phyloP scores from a whole-genome alignment of 73 alveolate genomes.

The Paramecium tetraurelia region DNA sequence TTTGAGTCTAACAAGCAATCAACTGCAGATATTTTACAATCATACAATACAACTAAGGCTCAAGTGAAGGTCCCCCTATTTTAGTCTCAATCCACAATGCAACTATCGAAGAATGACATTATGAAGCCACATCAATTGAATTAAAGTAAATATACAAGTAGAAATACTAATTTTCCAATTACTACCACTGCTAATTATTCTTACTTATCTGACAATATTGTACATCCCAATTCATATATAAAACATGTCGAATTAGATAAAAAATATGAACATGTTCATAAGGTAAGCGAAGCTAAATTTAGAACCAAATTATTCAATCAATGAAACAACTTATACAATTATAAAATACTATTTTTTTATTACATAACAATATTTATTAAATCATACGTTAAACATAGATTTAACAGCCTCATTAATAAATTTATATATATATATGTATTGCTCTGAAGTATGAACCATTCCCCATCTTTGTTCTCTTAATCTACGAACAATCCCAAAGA shows the following conservation, averaged over 20 bases:
- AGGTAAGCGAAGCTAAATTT: background rate
- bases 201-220: background rate
- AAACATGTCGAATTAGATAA: background rate
- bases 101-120: background rate
- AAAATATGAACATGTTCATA: background rate
- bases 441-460: slow-evolving; percentile 84
- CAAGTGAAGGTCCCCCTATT: background rate
- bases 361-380: background rate
- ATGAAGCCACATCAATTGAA: background rate
- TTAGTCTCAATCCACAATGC: background rate
- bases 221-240: background rate
- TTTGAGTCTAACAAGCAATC: background rate
- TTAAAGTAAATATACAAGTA: background rate
- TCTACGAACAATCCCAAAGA: slow-evolving; percentile 92
- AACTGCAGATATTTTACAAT: background rate
- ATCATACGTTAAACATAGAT: background rate
- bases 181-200: background rate
- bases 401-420: slow-evolving; percentile 65
- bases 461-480: slow-evolving; percentile 94
- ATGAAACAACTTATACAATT: background rate
- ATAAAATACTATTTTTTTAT: background rate
- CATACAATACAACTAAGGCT: background rate
- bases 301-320: background rate
- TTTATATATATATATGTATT: slow-evolving; percentile 85
- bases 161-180: background rate